phyloP scores from a whole-genome alignment of 1,284 basidiomycete species.

The Leccinum cinnamomeum region DNA sequence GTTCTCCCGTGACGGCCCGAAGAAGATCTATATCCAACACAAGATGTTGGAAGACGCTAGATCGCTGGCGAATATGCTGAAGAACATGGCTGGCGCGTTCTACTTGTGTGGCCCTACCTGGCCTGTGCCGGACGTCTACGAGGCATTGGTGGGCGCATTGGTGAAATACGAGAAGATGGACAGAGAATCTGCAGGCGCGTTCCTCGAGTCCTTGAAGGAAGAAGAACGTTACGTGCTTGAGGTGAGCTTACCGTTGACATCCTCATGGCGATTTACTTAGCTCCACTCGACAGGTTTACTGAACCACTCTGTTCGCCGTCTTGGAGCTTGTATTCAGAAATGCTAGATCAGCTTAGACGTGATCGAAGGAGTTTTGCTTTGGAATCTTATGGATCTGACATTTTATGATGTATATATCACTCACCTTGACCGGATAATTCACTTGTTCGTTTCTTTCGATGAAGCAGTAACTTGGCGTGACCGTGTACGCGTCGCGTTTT shows the following conservation, averaged over 20 bases:
- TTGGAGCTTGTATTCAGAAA: neutral
- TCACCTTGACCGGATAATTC: neutral
- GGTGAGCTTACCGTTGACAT: conserved; percentile 48
- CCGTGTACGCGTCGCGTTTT: too few relatives aligned
- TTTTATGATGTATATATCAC: neutral
- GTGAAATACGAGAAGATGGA: conserved; percentile 70
- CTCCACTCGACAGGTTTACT: conserved; percentile 27
- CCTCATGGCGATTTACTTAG: conserved; percentile 7
- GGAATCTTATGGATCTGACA: neutral
- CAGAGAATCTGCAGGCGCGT: conserved; percentile 72
- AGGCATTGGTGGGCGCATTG: conserved; percentile 84
- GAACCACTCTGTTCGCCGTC: neutral
- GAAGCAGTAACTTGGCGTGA: too few relatives aligned
- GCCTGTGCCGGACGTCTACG: conserved; percentile 97
- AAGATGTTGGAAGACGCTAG: conserved; percentile 93
- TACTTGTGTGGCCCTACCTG: conserved; percentile 98
- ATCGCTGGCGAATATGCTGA: conserved; percentile 73
- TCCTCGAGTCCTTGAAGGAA: conserved; percentile 91
- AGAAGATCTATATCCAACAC: conserved; percentile 98
- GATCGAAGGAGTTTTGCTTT: neutral
- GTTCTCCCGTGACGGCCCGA: conserved; percentile 91
- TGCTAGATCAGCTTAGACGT: neutral
- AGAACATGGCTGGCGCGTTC: conserved; percentile 78
- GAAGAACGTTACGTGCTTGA: conserved; percentile 97
- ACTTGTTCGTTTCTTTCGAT: too few relatives aligned